Conservation (phyloP, 768 basidiomycete species). For the Tylopilus felleus region DNA sequence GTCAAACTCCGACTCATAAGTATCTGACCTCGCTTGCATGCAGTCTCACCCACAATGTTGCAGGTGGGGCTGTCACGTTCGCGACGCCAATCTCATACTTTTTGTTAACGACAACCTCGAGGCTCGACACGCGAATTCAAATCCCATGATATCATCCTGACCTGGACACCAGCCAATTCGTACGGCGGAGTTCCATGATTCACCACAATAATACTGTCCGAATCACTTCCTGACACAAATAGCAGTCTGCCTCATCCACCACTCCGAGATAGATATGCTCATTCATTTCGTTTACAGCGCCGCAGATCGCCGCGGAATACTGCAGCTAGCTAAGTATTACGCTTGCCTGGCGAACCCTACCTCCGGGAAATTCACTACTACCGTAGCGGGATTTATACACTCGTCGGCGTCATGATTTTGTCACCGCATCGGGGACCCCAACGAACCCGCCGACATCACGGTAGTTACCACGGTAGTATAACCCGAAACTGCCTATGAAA, state of each 20-base stretch:
- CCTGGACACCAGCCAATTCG: neutral
- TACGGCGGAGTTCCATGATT: neutral
- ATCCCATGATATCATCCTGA: conserved; percentile 9
- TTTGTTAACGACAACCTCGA: neutral
- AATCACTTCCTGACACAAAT: neutral
- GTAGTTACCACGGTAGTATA: neutral
- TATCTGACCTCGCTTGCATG: conserved; percentile 4
- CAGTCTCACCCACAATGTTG: conserved; percentile 6
- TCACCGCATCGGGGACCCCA: neutral
- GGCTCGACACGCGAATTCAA: neutral
- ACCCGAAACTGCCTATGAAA: conserved; percentile 5
- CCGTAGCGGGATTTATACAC: neutral
- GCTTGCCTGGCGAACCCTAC: neutral
- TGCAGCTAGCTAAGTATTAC: neutral
- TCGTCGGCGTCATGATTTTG: neutral
- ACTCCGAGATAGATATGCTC: neutral
- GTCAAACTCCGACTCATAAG: conserved; percentile 11
- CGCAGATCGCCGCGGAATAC: conserved; percentile 5
- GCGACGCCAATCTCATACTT: conserved; percentile 1
- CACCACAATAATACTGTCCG: neutral
- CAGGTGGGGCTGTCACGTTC: neutral
- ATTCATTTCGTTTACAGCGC: neutral
- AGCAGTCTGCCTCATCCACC: neutral
- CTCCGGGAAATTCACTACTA: neutral
- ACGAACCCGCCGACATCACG: neutral